These are phyloP conservation scores for Cytospora schulzeri DNA, from an alignment of 2,329 filamentous ascomycete genomes.

Conservation along the genomic window DNA sequence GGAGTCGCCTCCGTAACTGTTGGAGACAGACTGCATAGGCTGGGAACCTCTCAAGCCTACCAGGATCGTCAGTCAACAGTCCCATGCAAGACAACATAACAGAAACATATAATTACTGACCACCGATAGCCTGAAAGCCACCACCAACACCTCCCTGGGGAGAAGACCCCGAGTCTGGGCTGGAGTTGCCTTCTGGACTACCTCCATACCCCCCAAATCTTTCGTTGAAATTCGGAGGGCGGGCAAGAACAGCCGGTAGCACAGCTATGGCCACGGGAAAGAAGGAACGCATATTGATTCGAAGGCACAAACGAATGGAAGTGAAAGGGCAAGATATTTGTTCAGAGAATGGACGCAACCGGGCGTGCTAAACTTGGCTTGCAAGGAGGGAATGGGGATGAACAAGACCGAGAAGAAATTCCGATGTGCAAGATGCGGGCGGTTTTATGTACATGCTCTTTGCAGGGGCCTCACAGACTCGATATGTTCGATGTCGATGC, in stretches of 20 bases:
- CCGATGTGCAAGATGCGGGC: background rate
- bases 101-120: background rate
- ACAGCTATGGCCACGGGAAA: slow-evolving; percentile 15
- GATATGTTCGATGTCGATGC: background rate
- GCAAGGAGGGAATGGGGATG: slow-evolving; percentile 13
- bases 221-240: background rate
- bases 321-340: too few species aligned
- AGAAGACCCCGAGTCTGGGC: background rate
- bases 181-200: background rate
- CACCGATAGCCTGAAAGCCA: background rate
- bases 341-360: slow-evolving; percentile 24
- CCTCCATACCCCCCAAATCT: slow-evolving; percentile 9
- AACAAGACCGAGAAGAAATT: background rate
- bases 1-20: background rate
- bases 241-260: slow-evolving; percentile 17
- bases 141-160: background rate
- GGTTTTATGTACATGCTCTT: background rate
- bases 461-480: background rate
- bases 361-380: slow-evolving; percentile 19
- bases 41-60: background rate
- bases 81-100: too few species aligned
- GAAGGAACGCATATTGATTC: slow-evolving; percentile 20
- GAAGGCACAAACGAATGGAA: background rate
- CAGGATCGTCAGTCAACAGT: background rate
- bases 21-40: background rate